Percentiles rank a stretch among this genome's conserved stretches.
Conservation (phyloP, 2,329 filamentous ascomycete genomes). For the Alternaria triticimaculans region DNA sequence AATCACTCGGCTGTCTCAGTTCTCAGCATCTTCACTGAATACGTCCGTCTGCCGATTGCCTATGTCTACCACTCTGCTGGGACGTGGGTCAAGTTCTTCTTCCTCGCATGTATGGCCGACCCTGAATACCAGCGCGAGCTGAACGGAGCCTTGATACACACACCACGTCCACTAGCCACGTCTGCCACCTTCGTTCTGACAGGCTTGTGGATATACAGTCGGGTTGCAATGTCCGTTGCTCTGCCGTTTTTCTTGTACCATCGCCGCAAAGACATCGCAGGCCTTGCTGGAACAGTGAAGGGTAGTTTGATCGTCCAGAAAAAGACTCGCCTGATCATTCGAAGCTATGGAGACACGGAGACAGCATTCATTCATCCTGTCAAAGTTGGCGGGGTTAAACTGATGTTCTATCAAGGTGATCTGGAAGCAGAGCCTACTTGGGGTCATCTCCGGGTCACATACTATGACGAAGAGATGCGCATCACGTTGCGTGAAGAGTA, state of each 20-base stretch:
- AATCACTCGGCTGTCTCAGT: constrained; percentile 37
- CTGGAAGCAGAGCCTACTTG: constrained; percentile 55
- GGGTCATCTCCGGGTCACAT: constrained; percentile 55
- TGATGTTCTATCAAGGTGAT: constrained; percentile 45
- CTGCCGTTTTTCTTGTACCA: constrained; percentile 59
- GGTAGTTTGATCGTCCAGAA: constrained; percentile 57
- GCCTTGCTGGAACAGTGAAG: constrained; percentile 57
- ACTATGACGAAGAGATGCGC: constrained; percentile 56
- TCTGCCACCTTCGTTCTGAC: constrained; percentile 53
- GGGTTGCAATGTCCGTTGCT: constrained; percentile 51
- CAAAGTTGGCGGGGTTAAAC: constrained; percentile 47
- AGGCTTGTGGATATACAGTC: constrained; percentile 57
- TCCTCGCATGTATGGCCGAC: constrained; percentile 60
- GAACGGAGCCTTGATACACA: constrained; percentile 51
- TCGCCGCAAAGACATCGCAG: constrained; percentile 56
- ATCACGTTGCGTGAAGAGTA: constrained; percentile 56
- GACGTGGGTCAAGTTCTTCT: constrained; percentile 56
- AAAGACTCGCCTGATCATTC: constrained; percentile 56
- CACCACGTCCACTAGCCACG: constrained; percentile 45
- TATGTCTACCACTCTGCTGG: constrained; percentile 54
- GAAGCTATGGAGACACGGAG: constrained; percentile 56
- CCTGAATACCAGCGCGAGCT: constrained; percentile 61
- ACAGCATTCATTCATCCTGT: constrained; percentile 57
- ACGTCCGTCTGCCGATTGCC: constrained; percentile 45
- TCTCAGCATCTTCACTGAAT: constrained; percentile 29